Percentiles rank a stretch among this genome's conserved stretches.
phyloP scores from a whole-genome alignment of 768 basidiomycete genomes.

The Serendipita sp. region DNA sequence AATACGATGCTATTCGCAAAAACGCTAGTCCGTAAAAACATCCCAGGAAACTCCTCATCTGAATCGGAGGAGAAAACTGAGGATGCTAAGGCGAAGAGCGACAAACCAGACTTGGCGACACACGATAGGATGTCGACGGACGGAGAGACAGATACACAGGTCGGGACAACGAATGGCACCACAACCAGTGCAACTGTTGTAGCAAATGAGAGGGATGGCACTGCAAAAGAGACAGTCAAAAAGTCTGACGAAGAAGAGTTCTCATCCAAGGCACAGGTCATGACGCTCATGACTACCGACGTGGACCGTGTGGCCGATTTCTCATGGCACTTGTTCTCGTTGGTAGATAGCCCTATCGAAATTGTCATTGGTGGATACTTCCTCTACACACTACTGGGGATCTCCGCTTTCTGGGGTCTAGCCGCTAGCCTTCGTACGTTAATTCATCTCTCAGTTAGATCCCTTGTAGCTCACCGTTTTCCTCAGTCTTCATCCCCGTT shows the following conservation, averaged over 20 bases:
- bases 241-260: slow-evolving; percentile 32
- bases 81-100: background rate
- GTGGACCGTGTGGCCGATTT: slow-evolving; percentile 83
- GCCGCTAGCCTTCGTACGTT: background rate
- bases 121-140: background rate
- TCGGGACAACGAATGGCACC: slow-evolving; percentile 12
- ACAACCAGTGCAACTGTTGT: slow-evolving; percentile 13
- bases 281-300: slow-evolving; percentile 93
- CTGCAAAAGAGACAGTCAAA: slow-evolving; percentile 11
- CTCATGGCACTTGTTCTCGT: slow-evolving; percentile 56
- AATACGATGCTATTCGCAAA: slow-evolving; percentile 77
- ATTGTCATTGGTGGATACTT: slow-evolving; percentile 57
- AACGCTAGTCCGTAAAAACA: slow-evolving; percentile 71
- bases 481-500: slow-evolving; percentile 39
- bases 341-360: slow-evolving; percentile 68
- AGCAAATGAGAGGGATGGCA: slow-evolving; percentile 9
- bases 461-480: background rate
- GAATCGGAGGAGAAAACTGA: background rate
- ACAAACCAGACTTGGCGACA: slow-evolving; percentile 12
- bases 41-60: slow-evolving; percentile 30
- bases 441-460: background rate
- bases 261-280: slow-evolving; percentile 55
- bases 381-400: slow-evolving; percentile 62
- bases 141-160: background rate
- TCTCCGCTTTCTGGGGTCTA: slow-evolving; percentile 12